These are phyloP conservation scores for Calamus simplicifolius DNA, from an alignment of 176 grass and related monocot species.

Conservation along the genomic window DNA sequence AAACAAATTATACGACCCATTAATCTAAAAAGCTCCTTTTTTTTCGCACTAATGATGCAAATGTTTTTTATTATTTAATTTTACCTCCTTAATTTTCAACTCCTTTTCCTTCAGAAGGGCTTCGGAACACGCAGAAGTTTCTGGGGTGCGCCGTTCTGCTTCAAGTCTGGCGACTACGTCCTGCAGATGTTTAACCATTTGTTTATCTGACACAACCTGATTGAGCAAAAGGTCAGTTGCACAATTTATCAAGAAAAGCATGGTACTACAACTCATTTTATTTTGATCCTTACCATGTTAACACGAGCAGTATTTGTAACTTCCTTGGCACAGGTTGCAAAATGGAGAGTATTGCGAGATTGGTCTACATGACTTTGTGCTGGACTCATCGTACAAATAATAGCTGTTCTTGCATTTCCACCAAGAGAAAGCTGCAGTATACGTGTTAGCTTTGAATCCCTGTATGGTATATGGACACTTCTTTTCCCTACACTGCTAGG, in stretches of 20 bases:
- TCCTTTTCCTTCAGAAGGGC: constrained; percentile 63
- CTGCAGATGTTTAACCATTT: constrained; percentile 82
- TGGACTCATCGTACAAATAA: constrained; percentile 98
- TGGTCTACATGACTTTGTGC: constrained; percentile 74
- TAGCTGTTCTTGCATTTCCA: constrained; percentile 92
- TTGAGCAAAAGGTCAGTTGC: constrained; percentile 8
- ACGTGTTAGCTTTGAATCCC: constrained; percentile 89
- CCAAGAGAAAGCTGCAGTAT: constrained; percentile 94
- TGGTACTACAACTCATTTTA: not conserved
- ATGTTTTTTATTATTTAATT: not conserved
- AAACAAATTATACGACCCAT: no score
- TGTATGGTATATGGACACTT: constrained; percentile 84
- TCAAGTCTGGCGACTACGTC: constrained; percentile 85
- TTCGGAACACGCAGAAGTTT: constrained; percentile 47
- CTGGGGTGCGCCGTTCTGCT: constrained; percentile 66
- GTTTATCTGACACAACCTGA: constrained; percentile 91
- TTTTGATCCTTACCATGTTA: constrained; percentile 65
- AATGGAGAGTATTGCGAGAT: constrained; percentile 91
- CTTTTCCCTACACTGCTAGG: constrained; percentile 58
- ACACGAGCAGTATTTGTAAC: constrained; percentile 89
- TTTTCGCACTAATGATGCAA: no score
- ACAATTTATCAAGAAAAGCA: constrained; percentile 1
- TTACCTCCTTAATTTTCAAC: constrained; percentile 76
- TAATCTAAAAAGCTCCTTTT: no score
- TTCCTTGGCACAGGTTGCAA: constrained; percentile 88